phyloP scores from a whole-genome alignment of 208 protist species.

The Leptomonas seymouri region DNA sequence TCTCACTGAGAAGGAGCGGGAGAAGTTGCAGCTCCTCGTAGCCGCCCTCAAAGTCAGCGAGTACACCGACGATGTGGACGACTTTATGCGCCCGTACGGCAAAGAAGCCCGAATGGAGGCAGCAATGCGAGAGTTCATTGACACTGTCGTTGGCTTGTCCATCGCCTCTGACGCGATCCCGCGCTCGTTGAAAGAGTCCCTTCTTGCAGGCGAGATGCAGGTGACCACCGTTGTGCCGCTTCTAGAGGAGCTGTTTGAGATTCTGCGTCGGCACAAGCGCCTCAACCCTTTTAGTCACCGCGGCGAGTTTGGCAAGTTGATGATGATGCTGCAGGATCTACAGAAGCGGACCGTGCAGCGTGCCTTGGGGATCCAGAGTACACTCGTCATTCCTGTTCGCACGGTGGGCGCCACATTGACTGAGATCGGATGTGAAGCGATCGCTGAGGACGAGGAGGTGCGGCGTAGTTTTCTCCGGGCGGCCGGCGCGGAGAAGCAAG shows the following conservation, averaged over 20 bases:
- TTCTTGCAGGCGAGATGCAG: slow-evolving; percentile 44
- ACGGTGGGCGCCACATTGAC: slow-evolving; percentile 86
- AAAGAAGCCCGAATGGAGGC: slow-evolving; percentile 63
- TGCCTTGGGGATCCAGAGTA: slow-evolving; percentile 48
- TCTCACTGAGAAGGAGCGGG: slow-evolving; percentile 72
- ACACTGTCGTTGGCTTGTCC: slow-evolving; percentile 74
- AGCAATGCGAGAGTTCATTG: slow-evolving; percentile 76
- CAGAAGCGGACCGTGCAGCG: slow-evolving; percentile 61
- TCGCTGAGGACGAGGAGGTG: slow-evolving; percentile 85
- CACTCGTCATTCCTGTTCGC: slow-evolving; percentile 73
- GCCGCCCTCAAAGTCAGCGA: slow-evolving; percentile 89
- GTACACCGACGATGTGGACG: slow-evolving; percentile 91
- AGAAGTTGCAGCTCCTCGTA: slow-evolving; percentile 87
- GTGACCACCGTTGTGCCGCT: slow-evolving; percentile 51
- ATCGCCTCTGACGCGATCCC: slow-evolving; percentile 79
- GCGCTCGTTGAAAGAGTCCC: slow-evolving; percentile 53
- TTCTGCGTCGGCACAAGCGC: slow-evolving; percentile 96
- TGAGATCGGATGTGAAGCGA: slow-evolving; percentile 36
- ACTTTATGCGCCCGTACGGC: slow-evolving; percentile 56
- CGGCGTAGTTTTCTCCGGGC: slow-evolving; percentile 44
- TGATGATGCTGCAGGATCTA: slow-evolving; percentile 96
- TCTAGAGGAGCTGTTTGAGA: slow-evolving; percentile 94
- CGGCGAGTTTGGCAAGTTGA: slow-evolving; percentile 96
- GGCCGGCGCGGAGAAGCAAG: slow-evolving; percentile 59
- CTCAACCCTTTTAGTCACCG: slow-evolving; percentile 95